Base-by-base conservation (phyloP, 2,329 filamentous ascomycete genomes). In the Pestalotiopsis sp. region DNA sequence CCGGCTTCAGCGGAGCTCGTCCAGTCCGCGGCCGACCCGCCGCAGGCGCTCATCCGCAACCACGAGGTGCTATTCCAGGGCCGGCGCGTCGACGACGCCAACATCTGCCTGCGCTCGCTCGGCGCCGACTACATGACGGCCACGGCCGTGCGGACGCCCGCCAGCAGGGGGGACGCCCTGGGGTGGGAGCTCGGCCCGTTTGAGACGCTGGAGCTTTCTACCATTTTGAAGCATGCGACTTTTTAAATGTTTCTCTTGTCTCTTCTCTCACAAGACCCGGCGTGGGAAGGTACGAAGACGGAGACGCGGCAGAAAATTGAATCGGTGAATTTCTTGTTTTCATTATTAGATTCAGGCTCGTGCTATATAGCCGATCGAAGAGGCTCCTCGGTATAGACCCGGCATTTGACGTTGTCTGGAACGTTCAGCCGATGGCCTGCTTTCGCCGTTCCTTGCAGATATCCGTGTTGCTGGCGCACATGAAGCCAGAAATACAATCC, bases 101-200 rank as follows among this genome's bases (percentile, higher is more conserved):
- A 84, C 65, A 75, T 85, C 6, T 82, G 80, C 68, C 72, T 85
- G 41, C 75, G 83, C 45, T 78, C 83, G 4, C 72, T 87, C 36
- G 85, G 83, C 0, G 74, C 76, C 11, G 84, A 87, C 60, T 89
- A 84, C 77, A 88, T 89, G 85, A 80, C 87, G 67, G 85, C 84
- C 70, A 85, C 86, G 27, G 86, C 83, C 1, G 80, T 88, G 59
- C 80, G 83, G 70, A 84, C 82, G 63, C 80, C 80, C 1, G 74
- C 71, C 45, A 69, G 72, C 1, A 79, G 79, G 66, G 77, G 78
- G 63, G 78, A 79, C 12, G 85, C 78, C 7, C 75, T 84, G 57
- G 77, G 76, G 0, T 78, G 83, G 68, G 70, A 77, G 23, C 68
- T 85, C 61, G 82, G 80, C 0, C 77, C 81, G 14, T 87, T 84